phyloP scores from a whole-genome alignment of 345 rosid genomes.

The Clarkia xantiana region DNA sequence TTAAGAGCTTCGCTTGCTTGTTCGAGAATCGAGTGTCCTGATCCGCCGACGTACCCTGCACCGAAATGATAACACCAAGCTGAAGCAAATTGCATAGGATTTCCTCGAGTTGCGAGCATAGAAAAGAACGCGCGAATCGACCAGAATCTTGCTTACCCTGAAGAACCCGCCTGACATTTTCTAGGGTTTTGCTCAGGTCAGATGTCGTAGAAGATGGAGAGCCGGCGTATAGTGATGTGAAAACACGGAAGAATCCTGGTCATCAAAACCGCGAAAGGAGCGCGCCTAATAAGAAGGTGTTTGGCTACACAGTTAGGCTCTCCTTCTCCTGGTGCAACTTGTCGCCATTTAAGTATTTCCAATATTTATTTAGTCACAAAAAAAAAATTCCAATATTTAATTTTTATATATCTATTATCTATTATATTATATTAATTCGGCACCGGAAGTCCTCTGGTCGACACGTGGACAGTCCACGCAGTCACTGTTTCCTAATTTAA shows the following conservation, averaged over 20 bases:
- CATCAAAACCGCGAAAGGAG: background rate
- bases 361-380: too few relatives aligned
- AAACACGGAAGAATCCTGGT: background rate
- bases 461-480: too few relatives aligned
- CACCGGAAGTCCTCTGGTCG: too few relatives aligned
- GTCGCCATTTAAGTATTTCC: too few relatives aligned
- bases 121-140: background rate
- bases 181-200: slow-evolving; percentile 16
- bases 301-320: background rate
- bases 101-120: too few relatives aligned
- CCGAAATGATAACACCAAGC: background rate
- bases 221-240: too few relatives aligned
- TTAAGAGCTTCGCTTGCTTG: slow-evolving; percentile 90
- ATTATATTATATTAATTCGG: too few relatives aligned
- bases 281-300: background rate
- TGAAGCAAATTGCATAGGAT: too few relatives aligned
- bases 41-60: slow-evolving; percentile 91
- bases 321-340: background rate
- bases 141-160: slow-evolving; percentile 25
- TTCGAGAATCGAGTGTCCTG: slow-evolving; percentile 98
- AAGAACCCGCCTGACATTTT: slow-evolving; percentile 74
- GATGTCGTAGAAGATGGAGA: background rate
- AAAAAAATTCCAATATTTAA: too few relatives aligned
- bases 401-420: too few relatives aligned
- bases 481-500: too few relatives aligned